Evolutionary conservation across 2,329 filamentous ascomycete genomes (phyloP).

Genomic region (Pseudocercospora cruenta): DNA sequence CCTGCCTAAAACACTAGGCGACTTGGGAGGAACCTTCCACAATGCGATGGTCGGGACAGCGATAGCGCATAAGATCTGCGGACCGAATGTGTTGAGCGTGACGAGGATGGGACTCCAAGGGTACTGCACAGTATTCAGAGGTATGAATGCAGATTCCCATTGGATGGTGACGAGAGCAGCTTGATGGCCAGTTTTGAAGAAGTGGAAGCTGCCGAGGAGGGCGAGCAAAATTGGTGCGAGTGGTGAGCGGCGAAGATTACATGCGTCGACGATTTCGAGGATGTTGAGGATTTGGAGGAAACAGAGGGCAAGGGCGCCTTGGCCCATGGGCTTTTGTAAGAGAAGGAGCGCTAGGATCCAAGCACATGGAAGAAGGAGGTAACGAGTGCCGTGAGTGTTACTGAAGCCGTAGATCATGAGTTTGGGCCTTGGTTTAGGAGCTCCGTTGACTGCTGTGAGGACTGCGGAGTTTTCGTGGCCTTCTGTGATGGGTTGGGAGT

Average conservation of each 20-base stretch:
- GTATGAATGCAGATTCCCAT: slow-evolving; percentile 94
- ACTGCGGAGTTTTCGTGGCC: slow-evolving; percentile 37
- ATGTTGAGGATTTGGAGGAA: slow-evolving; percentile 86
- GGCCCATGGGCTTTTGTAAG: slow-evolving; percentile 92
- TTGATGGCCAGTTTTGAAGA: slow-evolving; percentile 97
- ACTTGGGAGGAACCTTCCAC: slow-evolving; percentile 85
- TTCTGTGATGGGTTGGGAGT: slow-evolving; percentile 36
- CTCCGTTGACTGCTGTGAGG: slow-evolving; percentile 42
- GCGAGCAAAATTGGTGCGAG: slow-evolving; percentile 84
- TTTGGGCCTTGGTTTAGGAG: slow-evolving; percentile 37
- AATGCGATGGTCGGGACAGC: slow-evolving; percentile 79
- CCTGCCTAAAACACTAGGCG: slow-evolving; percentile 64
- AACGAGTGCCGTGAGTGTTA: slow-evolving; percentile 90
- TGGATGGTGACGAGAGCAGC: slow-evolving; percentile 85
- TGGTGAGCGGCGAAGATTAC: slow-evolving; percentile 64
- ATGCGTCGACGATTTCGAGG: slow-evolving; percentile 66
- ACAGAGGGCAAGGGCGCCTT: slow-evolving; percentile 78
- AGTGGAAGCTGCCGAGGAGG: slow-evolving; percentile 90
- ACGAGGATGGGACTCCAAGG: slow-evolving; percentile 87
- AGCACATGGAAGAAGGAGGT: slow-evolving; percentile 80
- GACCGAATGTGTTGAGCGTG: slow-evolving; percentile 82
- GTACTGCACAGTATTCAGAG: slow-evolving; percentile 78
- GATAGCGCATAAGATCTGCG: slow-evolving; percentile 80
- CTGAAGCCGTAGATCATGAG: slow-evolving; percentile 81
- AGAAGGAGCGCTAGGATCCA: slow-evolving; percentile 76